Percentiles rank a stretch among this genome's conserved stretches.
Conservation (phyloP, 306 rosid species). For the Quercus aquifolioides region DNA sequence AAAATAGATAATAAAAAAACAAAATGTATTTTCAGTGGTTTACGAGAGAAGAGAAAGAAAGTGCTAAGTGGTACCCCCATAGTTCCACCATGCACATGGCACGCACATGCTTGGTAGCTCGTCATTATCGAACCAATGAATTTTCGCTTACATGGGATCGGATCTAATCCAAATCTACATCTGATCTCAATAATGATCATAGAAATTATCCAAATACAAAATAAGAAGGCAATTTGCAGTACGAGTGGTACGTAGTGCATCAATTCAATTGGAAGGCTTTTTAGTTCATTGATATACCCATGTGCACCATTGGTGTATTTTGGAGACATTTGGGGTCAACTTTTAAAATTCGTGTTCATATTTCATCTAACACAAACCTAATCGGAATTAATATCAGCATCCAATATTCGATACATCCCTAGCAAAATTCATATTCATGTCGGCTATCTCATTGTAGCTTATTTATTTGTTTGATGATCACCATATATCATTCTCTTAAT, state of each 20-base stretch:
- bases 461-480: neutral
- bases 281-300: conserved; percentile 21
- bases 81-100: conserved; percentile 44
- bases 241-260: neutral
- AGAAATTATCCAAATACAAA: neutral
- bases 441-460: conserved; percentile 5
- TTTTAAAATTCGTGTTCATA: conserved; percentile 7
- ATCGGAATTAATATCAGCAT: conserved; percentile 13
- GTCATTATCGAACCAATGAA: conserved; percentile 32
- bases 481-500: too few species aligned
- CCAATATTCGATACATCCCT: neutral
- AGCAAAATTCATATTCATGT: conserved; percentile 24
- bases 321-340: conserved; percentile 50
- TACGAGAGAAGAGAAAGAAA: neutral
- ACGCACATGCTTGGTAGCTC: conserved; percentile 39
- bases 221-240: neutral
- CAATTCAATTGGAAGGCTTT: neutral
- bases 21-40: neutral
- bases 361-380: conserved; percentile 4
- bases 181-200: conserved; percentile 9
- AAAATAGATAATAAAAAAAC: neutral
- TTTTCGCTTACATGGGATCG: conserved; percentile 9
- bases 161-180: conserved; percentile 19
- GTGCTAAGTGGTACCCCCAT: conserved; percentile 4
- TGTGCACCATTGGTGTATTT: conserved; percentile 33